These are phyloP conservation scores for Ogataea polymorpha DNA, from an alignment of 805 yeast species.

Conservation along the genomic window DNA sequence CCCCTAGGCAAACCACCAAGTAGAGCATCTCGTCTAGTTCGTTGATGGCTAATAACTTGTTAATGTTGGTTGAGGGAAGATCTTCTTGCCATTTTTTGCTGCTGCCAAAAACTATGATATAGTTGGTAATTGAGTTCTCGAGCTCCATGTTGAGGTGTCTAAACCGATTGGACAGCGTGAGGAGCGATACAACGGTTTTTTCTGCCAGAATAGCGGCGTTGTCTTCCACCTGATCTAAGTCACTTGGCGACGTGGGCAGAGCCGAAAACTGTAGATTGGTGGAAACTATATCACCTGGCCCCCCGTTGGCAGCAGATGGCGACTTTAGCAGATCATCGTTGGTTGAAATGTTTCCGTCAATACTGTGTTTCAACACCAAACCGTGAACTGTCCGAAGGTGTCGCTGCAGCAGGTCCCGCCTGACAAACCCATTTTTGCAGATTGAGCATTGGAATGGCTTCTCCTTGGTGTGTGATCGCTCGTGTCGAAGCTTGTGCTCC, in stretches of 20 bases:
- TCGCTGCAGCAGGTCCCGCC: constrained; percentile 73
- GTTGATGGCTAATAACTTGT: constrained; percentile 24
- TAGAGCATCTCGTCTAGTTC: constrained; percentile 41
- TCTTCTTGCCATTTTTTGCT: constrained; percentile 16
- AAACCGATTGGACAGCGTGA: constrained; percentile 33
- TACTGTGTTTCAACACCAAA: constrained; percentile 28
- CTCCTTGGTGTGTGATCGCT: constrained; percentile 75
- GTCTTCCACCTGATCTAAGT: constrained; percentile 12
- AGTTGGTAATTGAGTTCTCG: constrained; percentile 25
- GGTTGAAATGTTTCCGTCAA: constrained; percentile 26
- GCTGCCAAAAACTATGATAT: constrained; percentile 24
- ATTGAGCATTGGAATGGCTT: constrained; percentile 73
- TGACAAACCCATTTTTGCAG: constrained; percentile 70
- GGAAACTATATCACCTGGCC: neutral
- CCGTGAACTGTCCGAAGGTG: constrained; percentile 78
- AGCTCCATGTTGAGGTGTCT: constrained; percentile 21
- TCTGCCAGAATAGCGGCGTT: constrained; percentile 15
- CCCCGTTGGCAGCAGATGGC: constrained; percentile 5
- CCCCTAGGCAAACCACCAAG: constrained; percentile 45
- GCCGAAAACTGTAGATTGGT: constrained; percentile 2
- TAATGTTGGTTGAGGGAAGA: constrained; percentile 19
- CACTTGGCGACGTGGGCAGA: constrained; percentile 1
- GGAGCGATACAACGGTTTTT: constrained; percentile 32
- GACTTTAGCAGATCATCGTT: constrained; percentile 19
- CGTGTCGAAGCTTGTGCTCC: constrained; percentile 77